Evolutionary conservation across 108 stramenopile species (phyloP).

Genomic region (Nitzschia sp.): DNA sequence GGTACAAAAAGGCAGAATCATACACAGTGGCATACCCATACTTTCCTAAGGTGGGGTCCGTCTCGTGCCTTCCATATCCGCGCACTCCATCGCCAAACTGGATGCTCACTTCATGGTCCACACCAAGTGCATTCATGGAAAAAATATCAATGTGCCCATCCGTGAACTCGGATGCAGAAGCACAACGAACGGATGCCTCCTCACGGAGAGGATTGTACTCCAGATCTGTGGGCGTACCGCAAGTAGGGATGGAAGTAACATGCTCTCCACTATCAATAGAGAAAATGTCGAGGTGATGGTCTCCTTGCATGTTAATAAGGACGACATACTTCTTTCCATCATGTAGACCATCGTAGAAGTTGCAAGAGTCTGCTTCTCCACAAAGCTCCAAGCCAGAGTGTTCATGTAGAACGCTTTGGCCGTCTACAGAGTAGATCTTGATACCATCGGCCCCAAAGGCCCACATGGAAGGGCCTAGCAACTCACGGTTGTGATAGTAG

Average conservation of each 20-base stretch:
- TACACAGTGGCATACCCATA: slow-evolving; percentile 16
- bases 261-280: slow-evolving; percentile 20
- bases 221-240: slow-evolving; percentile 17
- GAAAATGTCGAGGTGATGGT: slow-evolving; percentile 25
- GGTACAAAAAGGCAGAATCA: slow-evolving; percentile 1
- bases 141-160: slow-evolving; percentile 23
- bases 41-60: slow-evolving; percentile 23
- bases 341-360: slow-evolving; percentile 21
- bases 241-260: slow-evolving; percentile 25
- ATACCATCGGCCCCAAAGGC: slow-evolving; percentile 12
- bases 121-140: slow-evolving; percentile 7
- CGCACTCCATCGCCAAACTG: slow-evolving; percentile 5
- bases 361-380: not conserved
- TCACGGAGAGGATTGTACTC: slow-evolving; percentile 38
- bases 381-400: not conserved
- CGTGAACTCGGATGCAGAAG: not conserved
- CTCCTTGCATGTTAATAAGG: slow-evolving; percentile 1
- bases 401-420: not conserved
- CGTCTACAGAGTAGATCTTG: slow-evolving; percentile 9
- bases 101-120: slow-evolving; percentile 1
- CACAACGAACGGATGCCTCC: slow-evolving; percentile 35
- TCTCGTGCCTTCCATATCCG: slow-evolving; percentile 11
- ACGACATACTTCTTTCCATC: slow-evolving; percentile 35
- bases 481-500: not conserved
- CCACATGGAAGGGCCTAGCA: slow-evolving; percentile 20